Evolutionary conservation across 805 yeast genomes (phyloP).

Genomic region (Myxozyma neotropica): DNA sequence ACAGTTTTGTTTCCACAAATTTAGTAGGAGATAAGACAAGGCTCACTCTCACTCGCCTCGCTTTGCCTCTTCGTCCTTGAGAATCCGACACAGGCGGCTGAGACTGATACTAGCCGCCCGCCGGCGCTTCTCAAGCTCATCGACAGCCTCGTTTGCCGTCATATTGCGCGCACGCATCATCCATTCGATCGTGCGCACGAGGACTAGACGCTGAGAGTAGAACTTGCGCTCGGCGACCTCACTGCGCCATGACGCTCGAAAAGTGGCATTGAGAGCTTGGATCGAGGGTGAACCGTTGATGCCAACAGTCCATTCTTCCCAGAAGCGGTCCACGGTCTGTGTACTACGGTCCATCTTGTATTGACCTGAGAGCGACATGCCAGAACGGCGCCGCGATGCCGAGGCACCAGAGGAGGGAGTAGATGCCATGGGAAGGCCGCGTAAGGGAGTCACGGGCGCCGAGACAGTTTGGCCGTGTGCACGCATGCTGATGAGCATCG

Average conservation of each 20-base stretch:
- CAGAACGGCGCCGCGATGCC: conserved; percentile 11
- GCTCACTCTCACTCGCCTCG: conserved; percentile 17
- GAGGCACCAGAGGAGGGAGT: conserved; percentile 6
- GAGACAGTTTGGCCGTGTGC: conserved; percentile 14
- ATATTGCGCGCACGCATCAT: conserved; percentile 25
- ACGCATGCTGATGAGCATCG: conserved; percentile 15
- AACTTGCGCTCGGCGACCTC: conserved; percentile 36
- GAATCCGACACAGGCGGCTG: conserved; percentile 28
- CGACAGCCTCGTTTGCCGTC: conserved; percentile 29
- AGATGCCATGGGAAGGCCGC: conserved; percentile 1
- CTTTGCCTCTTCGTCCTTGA: conserved; percentile 30
- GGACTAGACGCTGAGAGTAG: conserved; percentile 32
- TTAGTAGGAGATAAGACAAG: background rate
- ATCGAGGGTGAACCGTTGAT: conserved; percentile 49
- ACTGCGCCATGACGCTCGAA: conserved; percentile 49
- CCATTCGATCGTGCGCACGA: conserved; percentile 33
- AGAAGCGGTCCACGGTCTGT: conserved; percentile 34
- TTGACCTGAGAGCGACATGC: conserved; percentile 15
- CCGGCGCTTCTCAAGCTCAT: conserved; percentile 31
- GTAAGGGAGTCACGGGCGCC: conserved; percentile 21
- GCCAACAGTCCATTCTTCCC: conserved; percentile 49
- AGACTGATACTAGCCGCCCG: conserved; percentile 27
- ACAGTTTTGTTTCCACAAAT: background rate
- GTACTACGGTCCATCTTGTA: conserved; percentile 34
- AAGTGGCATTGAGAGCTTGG: conserved; percentile 46